Percentiles rank a stretch among this genome's conserved stretches.
Evolutionary conservation across 176 grass and related monocot genomes (phyloP).

Genomic region (Microstegium vimineum): DNA sequence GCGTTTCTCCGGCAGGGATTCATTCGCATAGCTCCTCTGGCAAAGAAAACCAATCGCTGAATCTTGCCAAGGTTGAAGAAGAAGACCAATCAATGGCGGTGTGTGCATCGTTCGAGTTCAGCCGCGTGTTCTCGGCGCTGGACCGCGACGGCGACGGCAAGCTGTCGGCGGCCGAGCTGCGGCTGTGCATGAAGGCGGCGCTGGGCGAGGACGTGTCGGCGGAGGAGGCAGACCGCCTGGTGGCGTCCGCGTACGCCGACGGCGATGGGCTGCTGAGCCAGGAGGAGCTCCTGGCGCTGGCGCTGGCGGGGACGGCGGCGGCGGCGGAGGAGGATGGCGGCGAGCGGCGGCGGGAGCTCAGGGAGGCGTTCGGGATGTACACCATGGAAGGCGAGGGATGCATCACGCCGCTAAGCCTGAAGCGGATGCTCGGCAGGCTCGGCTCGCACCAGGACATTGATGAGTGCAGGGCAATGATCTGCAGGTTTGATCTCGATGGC

Average conservation of each 20-base stretch:
- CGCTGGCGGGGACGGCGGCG: neutral
- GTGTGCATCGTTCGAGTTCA: neutral
- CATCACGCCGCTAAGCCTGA: conserved; percentile 42
- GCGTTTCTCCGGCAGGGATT: accelerated
- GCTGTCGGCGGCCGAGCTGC: conserved; percentile 20
- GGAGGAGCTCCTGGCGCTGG: conserved; percentile 11
- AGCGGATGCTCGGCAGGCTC: conserved; percentile 22
- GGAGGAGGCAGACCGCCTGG: neutral
- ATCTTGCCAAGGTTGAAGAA: neutral
- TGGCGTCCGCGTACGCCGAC: neutral
- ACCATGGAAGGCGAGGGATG: conserved; percentile 24
- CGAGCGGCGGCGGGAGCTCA: neutral
- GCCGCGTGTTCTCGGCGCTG: conserved; percentile 14
- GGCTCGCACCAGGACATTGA: conserved; percentile 23
- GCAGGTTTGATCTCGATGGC: conserved; percentile 35
- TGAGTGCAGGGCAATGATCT: conserved; percentile 33
- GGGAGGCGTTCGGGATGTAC: conserved; percentile 35
- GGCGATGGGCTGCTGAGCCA: conserved; percentile 18
- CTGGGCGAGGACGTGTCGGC: conserved; percentile 12
- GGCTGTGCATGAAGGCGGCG: conserved; percentile 9
- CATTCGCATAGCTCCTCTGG: neutral
- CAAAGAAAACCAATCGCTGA: neutral
- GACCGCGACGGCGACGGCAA: conserved; percentile 17
- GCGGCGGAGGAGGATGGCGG: neutral
- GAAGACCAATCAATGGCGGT: neutral